These are phyloP conservation scores for Colletotrichum godetiae DNA, from an alignment of 2,329 filamentous ascomycete genomes.

Conservation along the genomic window DNA sequence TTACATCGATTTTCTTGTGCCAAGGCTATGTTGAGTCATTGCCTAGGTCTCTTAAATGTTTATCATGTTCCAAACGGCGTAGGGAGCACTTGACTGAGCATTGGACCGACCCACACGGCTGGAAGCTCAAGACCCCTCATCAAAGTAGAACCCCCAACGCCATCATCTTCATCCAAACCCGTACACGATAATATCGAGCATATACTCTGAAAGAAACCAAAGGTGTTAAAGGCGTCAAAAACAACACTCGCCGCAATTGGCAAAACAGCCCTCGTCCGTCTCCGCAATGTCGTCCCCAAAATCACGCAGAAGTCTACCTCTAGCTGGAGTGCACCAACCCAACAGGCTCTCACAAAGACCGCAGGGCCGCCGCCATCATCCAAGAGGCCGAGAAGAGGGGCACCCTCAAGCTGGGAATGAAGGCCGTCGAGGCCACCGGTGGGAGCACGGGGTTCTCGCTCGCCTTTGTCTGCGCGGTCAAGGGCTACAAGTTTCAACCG, in stretches of 20 bases:
- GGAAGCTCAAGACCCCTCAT: neutral
- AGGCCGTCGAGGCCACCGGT: conserved; percentile 31
- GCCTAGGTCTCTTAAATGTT: too few species aligned
- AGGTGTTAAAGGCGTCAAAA: neutral
- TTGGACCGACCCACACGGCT: neutral
- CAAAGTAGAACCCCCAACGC: too few species aligned
- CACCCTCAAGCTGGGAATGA: conserved; percentile 9
- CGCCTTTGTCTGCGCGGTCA: conserved; percentile 37
- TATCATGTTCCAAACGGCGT: too few species aligned
- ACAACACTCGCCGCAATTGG: conserved; percentile 20
- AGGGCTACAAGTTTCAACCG: conserved; percentile 38
- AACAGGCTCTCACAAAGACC: conserved; percentile 35
- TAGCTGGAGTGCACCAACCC: conserved; percentile 35
- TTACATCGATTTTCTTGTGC: too few species aligned
- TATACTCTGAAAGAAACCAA: too few species aligned
- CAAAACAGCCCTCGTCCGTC: conserved; percentile 26
- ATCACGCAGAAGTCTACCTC: conserved; percentile 22
- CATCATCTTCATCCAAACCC: neutral
- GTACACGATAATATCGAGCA: neutral
- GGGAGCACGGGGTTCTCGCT: conserved; percentile 34
- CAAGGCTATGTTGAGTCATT: too few species aligned
- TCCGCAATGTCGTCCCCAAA: conserved; percentile 8
- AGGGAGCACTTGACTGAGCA: neutral
- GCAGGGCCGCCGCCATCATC: conserved; percentile 29
- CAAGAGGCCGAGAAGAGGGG: conserved; percentile 24